Percentiles rank a stretch among this genome's conserved stretches.
phyloP scores from a whole-genome alignment of 2,329 filamentous ascomycete species.

The Xylariaceae sp. region DNA sequence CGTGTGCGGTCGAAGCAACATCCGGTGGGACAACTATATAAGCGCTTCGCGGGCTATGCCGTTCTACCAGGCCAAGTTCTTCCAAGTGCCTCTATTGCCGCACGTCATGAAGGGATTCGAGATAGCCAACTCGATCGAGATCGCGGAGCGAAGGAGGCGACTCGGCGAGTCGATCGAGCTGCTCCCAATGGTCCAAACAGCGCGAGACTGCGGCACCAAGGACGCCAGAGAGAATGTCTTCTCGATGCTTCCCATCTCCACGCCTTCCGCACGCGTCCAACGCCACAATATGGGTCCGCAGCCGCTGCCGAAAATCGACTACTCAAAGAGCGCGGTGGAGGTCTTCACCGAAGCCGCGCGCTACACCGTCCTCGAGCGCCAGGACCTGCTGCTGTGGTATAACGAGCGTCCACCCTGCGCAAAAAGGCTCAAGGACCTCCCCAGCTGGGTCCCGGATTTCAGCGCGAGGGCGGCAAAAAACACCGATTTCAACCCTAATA shows the following conservation, averaged over 20 bases:
- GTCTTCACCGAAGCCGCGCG: slow-evolving; percentile 28
- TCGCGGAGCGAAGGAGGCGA: slow-evolving; percentile 21
- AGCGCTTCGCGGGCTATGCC: slow-evolving; percentile 21
- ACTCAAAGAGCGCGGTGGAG: slow-evolving; percentile 23
- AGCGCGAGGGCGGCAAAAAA: slow-evolving; percentile 3
- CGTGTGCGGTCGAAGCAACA: slow-evolving; percentile 27
- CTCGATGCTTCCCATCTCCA: slow-evolving; percentile 26
- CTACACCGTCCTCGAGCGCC: slow-evolving; percentile 28
- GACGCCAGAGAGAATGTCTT: slow-evolving; percentile 29
- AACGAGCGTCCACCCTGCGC: slow-evolving; percentile 24
- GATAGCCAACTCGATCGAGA: slow-evolving; percentile 21
- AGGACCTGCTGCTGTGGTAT: slow-evolving; percentile 27
- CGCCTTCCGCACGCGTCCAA: slow-evolving; percentile 18
- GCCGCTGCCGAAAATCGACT: slow-evolving; percentile 27
- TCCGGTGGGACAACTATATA: slow-evolving; percentile 26
- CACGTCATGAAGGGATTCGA: slow-evolving; percentile 14
- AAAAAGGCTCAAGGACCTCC: slow-evolving; percentile 20
- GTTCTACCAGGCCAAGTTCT: slow-evolving; percentile 25
- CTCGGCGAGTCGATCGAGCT: slow-evolving; percentile 27
- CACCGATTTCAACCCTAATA: slow-evolving; percentile 1
- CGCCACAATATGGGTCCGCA: slow-evolving; percentile 20
- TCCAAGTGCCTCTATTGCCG: slow-evolving; percentile 21
- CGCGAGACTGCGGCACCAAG: slow-evolving; percentile 19
- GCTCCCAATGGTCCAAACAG: slow-evolving; percentile 29
- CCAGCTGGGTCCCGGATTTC: slow-evolving; percentile 32